phyloP scores from a whole-genome alignment of 2,329 filamentous ascomycete genomes.

The Microcyclospora tardicrescens region DNA sequence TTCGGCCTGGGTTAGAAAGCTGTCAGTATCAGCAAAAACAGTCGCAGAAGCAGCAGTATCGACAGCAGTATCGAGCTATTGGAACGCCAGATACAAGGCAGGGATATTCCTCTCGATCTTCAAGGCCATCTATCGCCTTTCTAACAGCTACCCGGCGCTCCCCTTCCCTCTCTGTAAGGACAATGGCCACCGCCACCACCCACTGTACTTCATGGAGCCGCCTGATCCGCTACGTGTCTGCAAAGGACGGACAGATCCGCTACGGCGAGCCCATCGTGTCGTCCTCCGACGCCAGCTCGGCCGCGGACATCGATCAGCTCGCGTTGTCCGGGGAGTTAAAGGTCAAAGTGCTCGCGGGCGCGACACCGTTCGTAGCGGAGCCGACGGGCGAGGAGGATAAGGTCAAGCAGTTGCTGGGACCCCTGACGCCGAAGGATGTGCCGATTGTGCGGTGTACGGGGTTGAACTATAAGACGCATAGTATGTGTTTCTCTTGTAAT shows the following conservation, averaged over 20 bases:
- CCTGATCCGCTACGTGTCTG: conserved; percentile 56
- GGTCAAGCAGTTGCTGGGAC: conserved; percentile 42
- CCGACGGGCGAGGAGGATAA: conserved; percentile 42
- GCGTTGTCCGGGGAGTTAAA: conserved; percentile 32
- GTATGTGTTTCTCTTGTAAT: conserved; percentile 9
- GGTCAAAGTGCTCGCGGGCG: conserved; percentile 40
- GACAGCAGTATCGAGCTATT: no score
- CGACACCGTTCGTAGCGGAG: conserved; percentile 30
- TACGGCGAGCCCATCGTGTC: conserved; percentile 57
- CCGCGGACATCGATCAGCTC: conserved; percentile 19
- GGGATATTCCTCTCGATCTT: no score
- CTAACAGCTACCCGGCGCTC: no score
- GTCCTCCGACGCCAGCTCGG: conserved; percentile 3
- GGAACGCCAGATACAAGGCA: no score
- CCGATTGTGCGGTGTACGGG: conserved; percentile 47
- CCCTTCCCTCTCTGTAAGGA: no score
- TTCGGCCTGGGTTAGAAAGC: no score
- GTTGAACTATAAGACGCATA: conserved; percentile 47
- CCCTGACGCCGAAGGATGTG: conserved; percentile 38
- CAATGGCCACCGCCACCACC: no score
- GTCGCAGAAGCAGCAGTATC: no score
- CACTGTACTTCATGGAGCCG: conserved; percentile 35
- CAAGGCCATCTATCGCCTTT: no score
- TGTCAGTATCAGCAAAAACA: no score
- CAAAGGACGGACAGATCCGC: conserved; percentile 55